Evolutionary conservation across 2,329 filamentous ascomycete species (phyloP), one percentile per base, ranked within the genome.

Genomic region (Colletotrichum tropicale): DNA sequence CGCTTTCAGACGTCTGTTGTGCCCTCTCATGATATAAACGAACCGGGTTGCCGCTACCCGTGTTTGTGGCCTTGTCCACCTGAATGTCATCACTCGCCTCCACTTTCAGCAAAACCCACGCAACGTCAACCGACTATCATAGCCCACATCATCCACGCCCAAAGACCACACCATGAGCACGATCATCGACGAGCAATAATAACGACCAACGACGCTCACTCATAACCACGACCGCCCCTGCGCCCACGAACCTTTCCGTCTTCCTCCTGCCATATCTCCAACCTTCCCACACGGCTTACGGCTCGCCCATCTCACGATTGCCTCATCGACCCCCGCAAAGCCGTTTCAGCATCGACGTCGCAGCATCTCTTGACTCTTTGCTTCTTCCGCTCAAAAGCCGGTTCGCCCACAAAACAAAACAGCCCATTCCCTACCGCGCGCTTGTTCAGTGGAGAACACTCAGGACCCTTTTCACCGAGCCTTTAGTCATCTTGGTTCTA

Each of bases 391-490:
- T 32, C 30, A 52, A 15, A 34, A 64, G 61, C 32, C 34, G 61
- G 21, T 16, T 64, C 61, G 8, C 32, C 21, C 61, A 64, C 61
- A 48, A 58, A 21, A 21, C 71, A 56, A 28, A 38, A 48, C 55
- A 72, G 61, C 71, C 55, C 34, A 52, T 30, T n/a, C 26, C 62
- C 71, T 71, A 65, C 62, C 75, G 75, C 75, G 67, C 75, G 75
- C 71, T 76, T 76, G 75, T 75, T 76, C 72, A 75, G 75, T 76
- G 75, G 71, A 18, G 61, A 68, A 70, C 18, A 21, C 34, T 5
- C 55, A 6, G 38, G 8, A 67, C 68, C 72, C 67, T n/a, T 70
- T 52, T 61, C 48, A 30, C 21, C 55, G 43, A 60, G 34, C 38
- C 13, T 66, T 69, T 74, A 38, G 38, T 55, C 72, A 66, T 30